Base-by-base conservation (phyloP, 192 early-diverging fungal genomes). In the Coemansia sp. region DNA sequence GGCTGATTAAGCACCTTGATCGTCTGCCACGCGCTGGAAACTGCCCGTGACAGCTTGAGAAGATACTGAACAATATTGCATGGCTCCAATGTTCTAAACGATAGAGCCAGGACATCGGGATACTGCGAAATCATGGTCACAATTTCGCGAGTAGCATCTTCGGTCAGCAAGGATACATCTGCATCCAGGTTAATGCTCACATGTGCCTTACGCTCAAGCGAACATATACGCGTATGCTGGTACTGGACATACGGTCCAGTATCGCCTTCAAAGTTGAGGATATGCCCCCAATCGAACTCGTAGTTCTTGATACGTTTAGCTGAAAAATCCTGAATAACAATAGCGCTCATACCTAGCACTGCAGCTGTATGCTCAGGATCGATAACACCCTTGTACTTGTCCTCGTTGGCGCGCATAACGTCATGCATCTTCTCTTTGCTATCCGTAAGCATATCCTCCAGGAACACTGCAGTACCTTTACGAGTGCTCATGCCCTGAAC, bases 211-310 rank as follows among this genome's bases (percentile, higher is more conserved):
- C 95, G 93, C 80, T 94, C 90, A 43, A 99, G 88, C 57, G 94
- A 96, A 79, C 90, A 92, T 35, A 96, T 80, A 68, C 97, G 95
- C 30, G 97, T 86, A 70, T 99, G 95, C n/a, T 95, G 89, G 69
- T 96, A 99, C 81, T 97, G 95, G 21, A 98, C 80, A 80, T 98
- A 98, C 16, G 96, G 96, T n/a, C 95, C 97, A 30, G 97, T 99
- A 78, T 96, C 92, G 63, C 97, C 97, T 71, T 98, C 94, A 63
- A 96, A 95, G 56, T 86, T 83, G 64, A 94, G 87, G 87, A 98
- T 95, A 56, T 91, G 86, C 58, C 82, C 81, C 85, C 88, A 91
- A 70, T 93, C 84, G 66, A 99, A 95, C 30, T 85, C 86, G 62
- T 99, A 99, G 83, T 96, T 94, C 79, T 92, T 92, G 79, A 91